Percentiles rank a stretch among this genome's conserved stretches.
Evolutionary conservation across 352 stramenopile genomes (phyloP).

Genomic region (Chrysophaeum taylorii): DNA sequence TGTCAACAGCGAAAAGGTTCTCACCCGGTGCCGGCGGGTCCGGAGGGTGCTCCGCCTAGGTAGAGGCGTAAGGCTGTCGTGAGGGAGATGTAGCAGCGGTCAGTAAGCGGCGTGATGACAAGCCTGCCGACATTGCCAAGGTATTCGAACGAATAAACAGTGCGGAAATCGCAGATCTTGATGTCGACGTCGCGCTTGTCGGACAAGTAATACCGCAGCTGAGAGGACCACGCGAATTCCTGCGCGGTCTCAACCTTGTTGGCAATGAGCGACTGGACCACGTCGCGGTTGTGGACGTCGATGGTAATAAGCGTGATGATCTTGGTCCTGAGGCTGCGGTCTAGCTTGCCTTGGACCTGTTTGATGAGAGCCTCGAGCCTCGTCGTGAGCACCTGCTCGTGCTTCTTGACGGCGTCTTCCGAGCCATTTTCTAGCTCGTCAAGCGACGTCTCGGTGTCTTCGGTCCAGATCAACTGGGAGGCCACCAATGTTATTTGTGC

Average conservation of each 20-base stretch:
- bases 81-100: constrained; percentile 83
- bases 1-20: too few species aligned
- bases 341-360: constrained; percentile 59
- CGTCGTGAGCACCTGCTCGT: constrained; percentile 61
- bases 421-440: constrained; percentile 76
- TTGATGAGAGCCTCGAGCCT: constrained; percentile 74
- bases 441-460: constrained; percentile 69
- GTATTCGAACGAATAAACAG: constrained; percentile 81
- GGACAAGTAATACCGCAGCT: constrained; percentile 69
- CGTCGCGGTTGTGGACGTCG: constrained; percentile 74
- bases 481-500: constrained; percentile 69
- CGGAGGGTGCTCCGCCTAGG: constrained; percentile 71
- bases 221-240: constrained; percentile 81
- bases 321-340: constrained; percentile 53
- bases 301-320: constrained; percentile 85
- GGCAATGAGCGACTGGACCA: constrained; percentile 67
- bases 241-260: constrained; percentile 68
- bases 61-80: constrained; percentile 68
- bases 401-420: constrained; percentile 78
- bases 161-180: constrained; percentile 74
- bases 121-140: constrained; percentile 70
- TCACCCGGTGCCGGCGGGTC: constrained; percentile 71
- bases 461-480: constrained; percentile 78
- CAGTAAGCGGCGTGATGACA: constrained; percentile 81
- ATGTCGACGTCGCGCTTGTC: constrained; percentile 51